Evolutionary conservation across 257 asterid species (phyloP).

Genomic region (Ligustrum vulgare): DNA sequence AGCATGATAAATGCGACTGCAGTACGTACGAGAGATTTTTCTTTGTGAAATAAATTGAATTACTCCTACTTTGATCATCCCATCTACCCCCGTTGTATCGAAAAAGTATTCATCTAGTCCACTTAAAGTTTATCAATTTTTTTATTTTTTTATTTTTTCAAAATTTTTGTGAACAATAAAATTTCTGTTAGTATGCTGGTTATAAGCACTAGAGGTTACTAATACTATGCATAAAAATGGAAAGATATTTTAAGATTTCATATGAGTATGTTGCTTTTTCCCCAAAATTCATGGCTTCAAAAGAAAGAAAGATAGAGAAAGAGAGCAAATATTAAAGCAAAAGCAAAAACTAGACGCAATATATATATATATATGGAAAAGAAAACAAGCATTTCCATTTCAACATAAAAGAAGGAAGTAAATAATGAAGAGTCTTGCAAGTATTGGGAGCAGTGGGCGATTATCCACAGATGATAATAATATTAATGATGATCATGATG

Average conservation of each 20-base stretch:
- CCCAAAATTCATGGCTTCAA: conserved; percentile 36
- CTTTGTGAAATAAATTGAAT: background rate
- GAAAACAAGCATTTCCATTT: background rate
- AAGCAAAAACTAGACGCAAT: conserved; percentile 44
- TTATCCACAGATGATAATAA: conserved; percentile 37
- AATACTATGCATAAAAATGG: too few relatives aligned
- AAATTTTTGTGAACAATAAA: too few relatives aligned
- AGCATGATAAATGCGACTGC: background rate
- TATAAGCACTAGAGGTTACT: too few relatives aligned
- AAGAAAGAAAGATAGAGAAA: conserved; percentile 43
- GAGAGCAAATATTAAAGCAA: conserved; percentile 54
- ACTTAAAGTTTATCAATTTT: background rate
- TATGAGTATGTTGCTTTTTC: too few relatives aligned
- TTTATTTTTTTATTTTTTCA: too few relatives aligned
- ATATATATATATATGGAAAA: conserved; percentile 15
- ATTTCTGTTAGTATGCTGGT: too few relatives aligned
- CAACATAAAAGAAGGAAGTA: background rate
- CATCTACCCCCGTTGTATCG: background rate
- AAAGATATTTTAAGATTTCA: too few relatives aligned
- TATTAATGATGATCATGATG: conserved; percentile 44
- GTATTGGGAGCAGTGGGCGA: conserved; percentile 61
- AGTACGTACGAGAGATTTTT: background rate
- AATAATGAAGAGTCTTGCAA: conserved; percentile 48
- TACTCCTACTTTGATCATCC: background rate
- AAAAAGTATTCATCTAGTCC: background rate